Evolutionary conservation across 1,139 yeast genomes (phyloP).

Genomic region (Candida glucosophila): DNA sequence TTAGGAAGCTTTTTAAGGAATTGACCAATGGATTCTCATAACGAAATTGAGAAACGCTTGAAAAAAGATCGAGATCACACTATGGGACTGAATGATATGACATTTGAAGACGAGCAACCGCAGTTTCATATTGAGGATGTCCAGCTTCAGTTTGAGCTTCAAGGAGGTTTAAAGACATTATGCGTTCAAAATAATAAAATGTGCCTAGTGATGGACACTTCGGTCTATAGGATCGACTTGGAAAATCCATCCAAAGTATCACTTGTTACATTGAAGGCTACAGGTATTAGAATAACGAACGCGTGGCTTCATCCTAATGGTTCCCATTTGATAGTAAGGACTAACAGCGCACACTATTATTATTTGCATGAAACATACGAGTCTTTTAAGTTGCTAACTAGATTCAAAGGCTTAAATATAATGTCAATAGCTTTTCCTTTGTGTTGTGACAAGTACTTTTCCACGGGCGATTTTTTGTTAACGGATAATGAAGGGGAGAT

Average conservation of each 20-base stretch:
- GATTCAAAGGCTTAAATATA: constrained; percentile 22
- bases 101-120: constrained; percentile 11
- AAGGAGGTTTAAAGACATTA: constrained; percentile 16
- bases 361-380: constrained; percentile 25
- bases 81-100: background rate
- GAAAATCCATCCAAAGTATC: constrained; percentile 28
- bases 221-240: constrained; percentile 25
- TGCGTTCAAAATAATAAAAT: constrained; percentile 25
- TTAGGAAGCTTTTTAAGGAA: no score
- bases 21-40: no score
- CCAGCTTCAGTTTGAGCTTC: constrained; percentile 32
- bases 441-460: constrained; percentile 2
- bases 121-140: constrained; percentile 31
- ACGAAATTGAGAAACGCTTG: no score
- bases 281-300: constrained; percentile 11
- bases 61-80: no score
- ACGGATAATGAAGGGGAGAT: constrained; percentile 22
- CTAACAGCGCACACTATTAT: constrained; percentile 16
- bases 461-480: constrained; percentile 23
- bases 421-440: constrained; percentile 17
- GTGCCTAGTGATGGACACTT: constrained; percentile 19
- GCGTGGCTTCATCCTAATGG: constrained; percentile 37
- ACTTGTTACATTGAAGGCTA: constrained; percentile 17
- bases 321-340: constrained; percentile 23
- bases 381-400: constrained; percentile 24